Percentiles rank a stretch among this genome's conserved stretches.
Conservation (phyloP, 2,329 filamentous ascomycete species). For the Xylaria sp. region DNA sequence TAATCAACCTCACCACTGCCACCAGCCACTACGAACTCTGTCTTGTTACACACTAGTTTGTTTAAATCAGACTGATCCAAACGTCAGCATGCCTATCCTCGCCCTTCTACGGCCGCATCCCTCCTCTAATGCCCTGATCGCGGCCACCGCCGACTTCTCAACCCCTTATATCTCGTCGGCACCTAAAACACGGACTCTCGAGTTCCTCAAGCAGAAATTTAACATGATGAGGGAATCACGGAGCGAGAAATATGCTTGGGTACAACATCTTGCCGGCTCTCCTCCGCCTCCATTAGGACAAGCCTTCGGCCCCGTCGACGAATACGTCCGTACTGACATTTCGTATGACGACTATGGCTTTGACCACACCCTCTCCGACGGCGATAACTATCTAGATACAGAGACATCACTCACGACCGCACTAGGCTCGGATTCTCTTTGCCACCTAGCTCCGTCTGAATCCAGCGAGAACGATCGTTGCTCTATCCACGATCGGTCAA, state of each 20-base stretch:
- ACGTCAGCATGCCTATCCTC: background rate
- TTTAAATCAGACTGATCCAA: background rate
- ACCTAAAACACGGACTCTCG: background rate
- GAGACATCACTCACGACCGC: no score
- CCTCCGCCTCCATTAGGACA: slow-evolving; percentile 3
- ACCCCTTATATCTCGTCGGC: background rate
- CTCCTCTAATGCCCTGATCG: background rate
- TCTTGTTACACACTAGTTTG: background rate
- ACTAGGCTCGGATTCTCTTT: no score
- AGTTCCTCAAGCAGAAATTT: background rate
- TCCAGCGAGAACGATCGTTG: background rate
- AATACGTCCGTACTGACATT: background rate
- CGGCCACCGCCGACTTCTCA: background rate
- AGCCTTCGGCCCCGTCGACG: background rate
- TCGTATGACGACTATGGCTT: slow-evolving; percentile 6
- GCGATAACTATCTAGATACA: background rate
- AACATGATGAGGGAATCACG: background rate
- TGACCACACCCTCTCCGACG: background rate
- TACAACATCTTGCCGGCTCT: background rate
- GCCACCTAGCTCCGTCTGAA: no score
- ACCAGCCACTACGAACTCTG: background rate
- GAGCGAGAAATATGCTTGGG: background rate
- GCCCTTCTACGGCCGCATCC: background rate
- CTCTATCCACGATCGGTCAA: background rate
- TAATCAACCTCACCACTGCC: background rate